Evolutionary conservation across 1,284 basidiomycete genomes (phyloP), one percentile per base, ranked within the genome.

Genomic region (Wallemia mellicola): DNA sequence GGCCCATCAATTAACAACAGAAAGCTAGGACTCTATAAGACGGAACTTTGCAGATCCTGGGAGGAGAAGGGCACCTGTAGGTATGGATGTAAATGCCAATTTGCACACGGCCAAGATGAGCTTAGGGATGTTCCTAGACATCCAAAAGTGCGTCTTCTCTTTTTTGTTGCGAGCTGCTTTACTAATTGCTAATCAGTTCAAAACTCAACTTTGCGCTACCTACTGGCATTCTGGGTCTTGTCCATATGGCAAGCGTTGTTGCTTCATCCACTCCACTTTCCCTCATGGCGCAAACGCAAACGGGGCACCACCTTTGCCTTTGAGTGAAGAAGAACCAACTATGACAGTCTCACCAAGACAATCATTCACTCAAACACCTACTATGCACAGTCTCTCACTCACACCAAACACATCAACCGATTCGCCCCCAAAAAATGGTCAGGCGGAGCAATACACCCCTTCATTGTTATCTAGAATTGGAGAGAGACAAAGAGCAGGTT

Each of bases 171-270:
- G 2, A 17, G n/a, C 24, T 60, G 15, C 26, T 15, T 15, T 26
- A 33, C 57, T 59, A 58, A 38, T 22, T 26, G 63, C 9, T 57
- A 61, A 62, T 27, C 65, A 86, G 81, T 89, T 87, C 72, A 89
- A 89, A 72, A 88, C 86, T 11, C 85, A 88, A 71, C 85, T 87
- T 61, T 89, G 86, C 69, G 79, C 84, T 70, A 85, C 86, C 1
- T 89, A 88, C 73, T 86, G 84, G 83, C 82, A 86, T 24, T 85
- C 84, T 59, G 86, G 86, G 25, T 83, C 82, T 19, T 89, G 86
- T 68, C 85, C 84, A 0, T 89, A 88, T 65, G 86, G 85, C 59
- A 85, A 86, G 70, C 74, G 86, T 7, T 48, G 38, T 22, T 48
- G 38, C 38, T 48, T 48, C 19, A 48, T 48, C 22, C 38, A 48